phyloP scores from a whole-genome alignment of 768 basidiomycete genomes.

The Lentinula raphanica region DNA sequence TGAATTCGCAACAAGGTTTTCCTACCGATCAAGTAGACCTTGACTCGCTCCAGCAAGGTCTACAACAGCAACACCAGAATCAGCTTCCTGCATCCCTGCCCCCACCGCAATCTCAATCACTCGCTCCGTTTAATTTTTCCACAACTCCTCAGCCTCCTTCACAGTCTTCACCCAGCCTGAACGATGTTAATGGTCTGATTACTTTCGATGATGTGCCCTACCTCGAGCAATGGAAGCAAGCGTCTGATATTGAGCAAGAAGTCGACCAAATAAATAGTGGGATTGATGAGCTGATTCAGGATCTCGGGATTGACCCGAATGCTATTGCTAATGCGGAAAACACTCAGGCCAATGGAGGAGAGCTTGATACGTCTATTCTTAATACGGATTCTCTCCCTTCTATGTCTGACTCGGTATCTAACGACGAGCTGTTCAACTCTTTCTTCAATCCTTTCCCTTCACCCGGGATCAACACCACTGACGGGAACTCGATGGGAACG shows the following conservation, averaged over 20 bases:
- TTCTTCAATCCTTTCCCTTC: slow-evolving; percentile 18
- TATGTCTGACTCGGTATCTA: neutral
- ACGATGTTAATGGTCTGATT: slow-evolving; percentile 26
- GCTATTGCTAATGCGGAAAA: slow-evolving; percentile 18
- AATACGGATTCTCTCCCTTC: neutral
- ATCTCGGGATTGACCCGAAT: slow-evolving; percentile 58
- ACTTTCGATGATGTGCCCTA: slow-evolving; percentile 28
- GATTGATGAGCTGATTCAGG: slow-evolving; percentile 68
- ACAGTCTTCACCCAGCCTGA: slow-evolving; percentile 13
- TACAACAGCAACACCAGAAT: slow-evolving; percentile 17
- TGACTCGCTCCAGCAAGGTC: slow-evolving; percentile 16
- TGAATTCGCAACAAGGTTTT: slow-evolving; percentile 26
- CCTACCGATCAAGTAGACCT: slow-evolving; percentile 18
- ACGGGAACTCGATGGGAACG: neutral
- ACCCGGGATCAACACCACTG: neutral
- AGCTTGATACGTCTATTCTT: neutral
- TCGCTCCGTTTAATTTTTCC: slow-evolving; percentile 16
- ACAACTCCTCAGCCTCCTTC: slow-evolving; percentile 17
- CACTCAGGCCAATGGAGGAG: slow-evolving; percentile 1
- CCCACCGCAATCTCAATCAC: neutral
- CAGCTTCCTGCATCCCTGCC: slow-evolving; percentile 23
- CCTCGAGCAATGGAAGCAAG: slow-evolving; percentile 54
- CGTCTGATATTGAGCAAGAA: slow-evolving; percentile 64
- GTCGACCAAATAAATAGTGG: slow-evolving; percentile 65
- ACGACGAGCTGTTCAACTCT: slow-evolving; percentile 20